phyloP scores from a whole-genome alignment of 2,329 filamentous ascomycete genomes.

The Knufia fluminis region DNA sequence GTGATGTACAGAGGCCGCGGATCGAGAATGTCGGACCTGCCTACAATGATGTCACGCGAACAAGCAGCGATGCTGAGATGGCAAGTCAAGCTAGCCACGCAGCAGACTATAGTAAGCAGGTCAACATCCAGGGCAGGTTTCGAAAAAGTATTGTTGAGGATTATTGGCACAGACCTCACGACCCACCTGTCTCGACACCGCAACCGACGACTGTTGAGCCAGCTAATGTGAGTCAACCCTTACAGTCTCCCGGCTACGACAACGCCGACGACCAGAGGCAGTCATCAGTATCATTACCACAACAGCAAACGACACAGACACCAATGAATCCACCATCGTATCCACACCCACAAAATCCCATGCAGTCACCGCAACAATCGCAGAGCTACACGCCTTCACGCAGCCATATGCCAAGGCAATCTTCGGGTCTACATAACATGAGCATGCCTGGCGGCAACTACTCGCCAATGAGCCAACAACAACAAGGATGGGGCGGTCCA shows the following conservation, averaged over 20 bases:
- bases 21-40: constrained; percentile 82
- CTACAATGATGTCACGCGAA: constrained; percentile 78
- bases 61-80: constrained; percentile 67
- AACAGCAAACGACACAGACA: constrained; percentile 40
- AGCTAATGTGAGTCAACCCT: constrained; percentile 21
- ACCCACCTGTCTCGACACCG: constrained; percentile 53
- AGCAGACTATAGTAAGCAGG: constrained; percentile 78
- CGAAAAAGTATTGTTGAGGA: constrained; percentile 71
- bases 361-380: constrained; percentile 65
- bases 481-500: constrained; percentile 59
- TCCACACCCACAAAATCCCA: constrained; percentile 59
- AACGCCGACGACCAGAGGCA: constrained; percentile 24
- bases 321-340: constrained; percentile 59
- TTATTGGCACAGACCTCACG: constrained; percentile 74
- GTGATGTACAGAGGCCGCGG: constrained; percentile 70
- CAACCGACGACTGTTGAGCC: constrained; percentile 28
- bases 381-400: constrained; percentile 51
- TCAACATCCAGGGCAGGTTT: constrained; percentile 70
- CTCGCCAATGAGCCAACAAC: constrained; percentile 40
- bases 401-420: constrained; percentile 33
- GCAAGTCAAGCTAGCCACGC: constrained; percentile 79
- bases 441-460: constrained; percentile 46
- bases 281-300: constrained; percentile 33
- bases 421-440: constrained; percentile 51
- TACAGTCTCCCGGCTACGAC: constrained; percentile 18